Conservation (phyloP, 1,284 basidiomycete species). For the Cutaneotrichosporon sp. region DNA sequence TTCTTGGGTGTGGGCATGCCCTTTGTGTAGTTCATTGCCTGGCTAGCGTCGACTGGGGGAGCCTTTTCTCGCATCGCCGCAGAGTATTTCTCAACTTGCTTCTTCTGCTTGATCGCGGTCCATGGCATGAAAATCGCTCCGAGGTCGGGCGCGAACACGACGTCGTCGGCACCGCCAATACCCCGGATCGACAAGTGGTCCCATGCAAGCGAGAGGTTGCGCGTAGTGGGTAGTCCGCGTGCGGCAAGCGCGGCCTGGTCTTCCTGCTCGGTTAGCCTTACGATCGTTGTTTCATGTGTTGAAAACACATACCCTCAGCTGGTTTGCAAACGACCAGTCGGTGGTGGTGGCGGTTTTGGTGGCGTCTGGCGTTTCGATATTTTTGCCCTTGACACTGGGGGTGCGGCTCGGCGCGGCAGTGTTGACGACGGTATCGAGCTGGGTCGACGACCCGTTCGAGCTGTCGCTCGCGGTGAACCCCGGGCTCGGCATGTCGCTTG, state of each 20-base stretch:
- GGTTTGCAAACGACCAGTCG: not conserved
- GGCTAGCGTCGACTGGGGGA: not conserved
- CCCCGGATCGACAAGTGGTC: constrained; percentile 36
- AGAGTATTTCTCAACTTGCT: constrained; percentile 21
- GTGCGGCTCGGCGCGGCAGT: not conserved
- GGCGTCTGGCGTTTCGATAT: no score
- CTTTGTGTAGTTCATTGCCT: constrained; percentile 22
- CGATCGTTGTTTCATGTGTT: no score
- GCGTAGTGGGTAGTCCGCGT: constrained; percentile 8
- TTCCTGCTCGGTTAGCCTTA: not conserved
- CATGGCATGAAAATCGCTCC: constrained; percentile 35
- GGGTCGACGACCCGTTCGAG: not conserved
- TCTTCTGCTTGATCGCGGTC: constrained; percentile 31
- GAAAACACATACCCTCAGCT: not conserved
- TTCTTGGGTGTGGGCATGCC: constrained; percentile 22
- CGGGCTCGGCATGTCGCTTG: not conserved
- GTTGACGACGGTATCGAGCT: not conserved
- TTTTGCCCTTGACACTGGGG: not conserved
- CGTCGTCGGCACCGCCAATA: constrained; percentile 34
- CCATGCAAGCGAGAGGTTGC: constrained; percentile 29
- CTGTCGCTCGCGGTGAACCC: not conserved
- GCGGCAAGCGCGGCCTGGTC: constrained; percentile 8
- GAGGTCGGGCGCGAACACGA: constrained; percentile 36
- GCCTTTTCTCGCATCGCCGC: constrained; percentile 17
- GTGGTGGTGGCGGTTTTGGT: no score